Evolutionary conservation across 2,329 filamentous ascomycete genomes (phyloP), one percentile per base, ranked within the genome.

Genomic region (Trichoderma koningiopsis): DNA sequence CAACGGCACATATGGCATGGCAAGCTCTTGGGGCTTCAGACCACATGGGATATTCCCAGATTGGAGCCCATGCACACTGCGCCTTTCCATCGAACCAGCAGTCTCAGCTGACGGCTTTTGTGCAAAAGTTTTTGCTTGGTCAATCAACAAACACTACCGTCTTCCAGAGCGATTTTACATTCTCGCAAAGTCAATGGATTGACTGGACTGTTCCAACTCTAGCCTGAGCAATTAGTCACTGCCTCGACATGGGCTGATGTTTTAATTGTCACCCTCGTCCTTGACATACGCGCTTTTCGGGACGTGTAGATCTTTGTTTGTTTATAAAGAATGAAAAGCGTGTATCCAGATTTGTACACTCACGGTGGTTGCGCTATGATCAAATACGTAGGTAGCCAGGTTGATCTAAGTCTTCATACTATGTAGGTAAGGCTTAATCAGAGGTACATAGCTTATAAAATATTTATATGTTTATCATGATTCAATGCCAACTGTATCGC

Each of bases 11-110:
- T 35, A 58, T 6, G n/a, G 63, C 63, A 35, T 66, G 63, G 53
- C 63, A 66, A 31, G 63, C 63, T 37, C 29, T 66, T 3, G 63
- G 63, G 5, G 63, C 35, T 8, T 40, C 63, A n/a, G 37, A 58
- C 3, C 43, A 58, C 3, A 66, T 66, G n/a, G 63, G 63, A 2
- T 66, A 66, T 10, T 66, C 63, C 5, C 63, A 66, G 29, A 66
- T 66, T 58, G 53, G 63, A n/a, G 40, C 63, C 11, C 63, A 66
- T 40, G 63, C 27, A n/a, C 63, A 66, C 31, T 66, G 53, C 22
- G 63, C 53, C 33, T 66, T 66, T 16, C 63, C 63, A 14, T 58
- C 53, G 4, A 66, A 58, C 10, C 63, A 66, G 29, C 53, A 66
- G 16, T 57, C 53, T 14, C 63, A 66, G 24, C 53, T 66, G 13